phyloP scores from a whole-genome alignment of 345 rosid species.

The Combretum micranthum region DNA sequence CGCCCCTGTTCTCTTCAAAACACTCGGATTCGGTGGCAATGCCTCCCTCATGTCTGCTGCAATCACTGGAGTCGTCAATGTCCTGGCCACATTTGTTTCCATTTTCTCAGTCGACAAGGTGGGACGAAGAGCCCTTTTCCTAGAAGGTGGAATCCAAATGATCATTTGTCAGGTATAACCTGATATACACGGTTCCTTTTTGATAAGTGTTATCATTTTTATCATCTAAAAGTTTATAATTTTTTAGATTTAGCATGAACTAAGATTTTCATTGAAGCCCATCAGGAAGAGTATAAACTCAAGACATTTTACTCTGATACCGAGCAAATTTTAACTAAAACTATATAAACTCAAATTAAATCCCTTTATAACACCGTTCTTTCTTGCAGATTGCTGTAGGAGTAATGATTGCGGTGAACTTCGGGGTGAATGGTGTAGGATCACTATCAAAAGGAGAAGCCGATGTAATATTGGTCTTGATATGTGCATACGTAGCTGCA shows the following conservation, averaged over 20 bases:
- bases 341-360: neutral
- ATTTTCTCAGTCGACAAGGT: constrained; percentile 45
- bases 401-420: constrained; percentile 18
- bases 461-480: constrained; percentile 18
- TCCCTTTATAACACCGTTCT: neutral
- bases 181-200: no score
- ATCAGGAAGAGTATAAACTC: no score
- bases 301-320: no score
- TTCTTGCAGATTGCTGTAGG: constrained; percentile 14
- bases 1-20: constrained; percentile 70
- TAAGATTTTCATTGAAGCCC: no score
- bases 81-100: constrained; percentile 51
- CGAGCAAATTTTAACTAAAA: no score
- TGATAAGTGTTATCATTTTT: neutral
- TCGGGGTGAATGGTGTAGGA: constrained; percentile 27
- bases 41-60: constrained; percentile 70
- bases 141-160: constrained; percentile 75
- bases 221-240: no score
- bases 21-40: constrained; percentile 57
- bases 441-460: constrained; percentile 14
- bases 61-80: constrained; percentile 60
- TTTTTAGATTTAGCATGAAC: no score
- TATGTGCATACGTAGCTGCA: constrained; percentile 39
- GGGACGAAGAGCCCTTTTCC: constrained; percentile 61
- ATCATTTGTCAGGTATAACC: constrained; percentile 48